phyloP scores from a whole-genome alignment of 495 filamentous ascomycete genomes.

The Xylaria acuta region DNA sequence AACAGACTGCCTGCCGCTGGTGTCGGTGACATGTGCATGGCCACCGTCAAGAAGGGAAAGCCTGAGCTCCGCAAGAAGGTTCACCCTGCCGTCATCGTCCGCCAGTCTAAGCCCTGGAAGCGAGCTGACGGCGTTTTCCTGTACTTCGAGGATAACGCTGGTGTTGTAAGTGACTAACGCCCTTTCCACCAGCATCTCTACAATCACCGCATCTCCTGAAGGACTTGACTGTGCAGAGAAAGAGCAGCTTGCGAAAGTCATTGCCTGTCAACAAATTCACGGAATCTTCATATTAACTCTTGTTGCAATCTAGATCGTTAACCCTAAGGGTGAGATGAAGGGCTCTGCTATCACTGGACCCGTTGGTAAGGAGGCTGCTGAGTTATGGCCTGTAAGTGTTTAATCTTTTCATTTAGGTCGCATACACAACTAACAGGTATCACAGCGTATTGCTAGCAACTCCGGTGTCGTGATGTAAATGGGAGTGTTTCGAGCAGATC shows the following conservation, averaged over 20 bases:
- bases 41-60: conserved; percentile 99
- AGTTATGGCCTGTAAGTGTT: too few species aligned
- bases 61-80: conserved; percentile 99
- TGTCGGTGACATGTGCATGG: conserved; percentile 99
- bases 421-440: not conserved
- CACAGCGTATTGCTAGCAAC: too few species aligned
- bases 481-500: conserved; percentile 34
- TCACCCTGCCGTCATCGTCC: conserved; percentile 97
- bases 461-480: conserved; percentile 15
- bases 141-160: conserved; percentile 99
- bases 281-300: conserved; percentile 54
- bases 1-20: conserved; percentile 97
- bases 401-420: too few species aligned
- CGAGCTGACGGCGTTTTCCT: conserved; percentile 96
- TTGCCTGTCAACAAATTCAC: conserved; percentile 71
- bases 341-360: too few species aligned
- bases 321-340: too few species aligned
- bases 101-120: conserved; percentile 99
- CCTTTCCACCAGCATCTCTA: conserved; percentile 59
- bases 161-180: conserved; percentile 86
- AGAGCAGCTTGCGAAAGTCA: not conserved
- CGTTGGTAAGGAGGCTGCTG: too few species aligned
- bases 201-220: conserved; percentile 39
- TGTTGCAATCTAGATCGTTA: not conserved
- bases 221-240: not conserved